Conservation (phyloP, 768 basidiomycete species). For the Pleurotus eryngii region DNA sequence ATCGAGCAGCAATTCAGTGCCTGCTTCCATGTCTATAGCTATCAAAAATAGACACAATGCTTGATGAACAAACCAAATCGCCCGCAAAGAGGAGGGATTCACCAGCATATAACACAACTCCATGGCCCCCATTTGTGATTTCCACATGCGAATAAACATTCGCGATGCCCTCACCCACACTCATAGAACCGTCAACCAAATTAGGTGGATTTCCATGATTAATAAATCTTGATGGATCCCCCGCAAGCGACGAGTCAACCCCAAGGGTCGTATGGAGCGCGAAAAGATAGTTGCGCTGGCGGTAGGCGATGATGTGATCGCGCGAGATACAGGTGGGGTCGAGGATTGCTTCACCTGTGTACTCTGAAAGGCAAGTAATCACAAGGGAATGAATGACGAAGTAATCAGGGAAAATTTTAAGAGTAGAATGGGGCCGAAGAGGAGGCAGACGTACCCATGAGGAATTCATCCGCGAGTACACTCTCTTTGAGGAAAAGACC, state of each 20-base stretch:
- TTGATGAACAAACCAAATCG: neutral
- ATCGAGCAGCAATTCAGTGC: slow-evolving; percentile 53
- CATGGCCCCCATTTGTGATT: slow-evolving; percentile 63
- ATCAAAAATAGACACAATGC: neutral
- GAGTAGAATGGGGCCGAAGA: too few species aligned
- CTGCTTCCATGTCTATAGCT: slow-evolving; percentile 38
- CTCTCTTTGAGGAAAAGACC: slow-evolving; percentile 51
- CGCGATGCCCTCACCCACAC: slow-evolving; percentile 12
- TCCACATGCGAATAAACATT: slow-evolving; percentile 4
- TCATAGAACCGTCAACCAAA: slow-evolving; percentile 39
- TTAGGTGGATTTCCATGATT: slow-evolving; percentile 43
- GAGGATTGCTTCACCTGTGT: slow-evolving; percentile 59
- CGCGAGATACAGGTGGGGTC: slow-evolving; percentile 48
- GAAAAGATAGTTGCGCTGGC: slow-evolving; percentile 61
- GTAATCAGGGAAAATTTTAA: too few species aligned
- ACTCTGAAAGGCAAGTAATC: slow-evolving; percentile 41
- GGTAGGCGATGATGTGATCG: slow-evolving; percentile 35
- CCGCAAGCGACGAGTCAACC: slow-evolving; percentile 54
- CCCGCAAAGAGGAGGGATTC: neutral
- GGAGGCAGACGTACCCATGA: slow-evolving; percentile 35
- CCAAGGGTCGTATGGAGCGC: slow-evolving; percentile 41
- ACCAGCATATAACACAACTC: slow-evolving; percentile 64
- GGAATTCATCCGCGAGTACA: slow-evolving; percentile 41
- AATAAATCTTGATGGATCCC: slow-evolving; percentile 67
- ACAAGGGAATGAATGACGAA: neutral